phyloP scores from a whole-genome alignment of 1,284 basidiomycete genomes.

The Cystobasidiaceae sp. region DNA sequence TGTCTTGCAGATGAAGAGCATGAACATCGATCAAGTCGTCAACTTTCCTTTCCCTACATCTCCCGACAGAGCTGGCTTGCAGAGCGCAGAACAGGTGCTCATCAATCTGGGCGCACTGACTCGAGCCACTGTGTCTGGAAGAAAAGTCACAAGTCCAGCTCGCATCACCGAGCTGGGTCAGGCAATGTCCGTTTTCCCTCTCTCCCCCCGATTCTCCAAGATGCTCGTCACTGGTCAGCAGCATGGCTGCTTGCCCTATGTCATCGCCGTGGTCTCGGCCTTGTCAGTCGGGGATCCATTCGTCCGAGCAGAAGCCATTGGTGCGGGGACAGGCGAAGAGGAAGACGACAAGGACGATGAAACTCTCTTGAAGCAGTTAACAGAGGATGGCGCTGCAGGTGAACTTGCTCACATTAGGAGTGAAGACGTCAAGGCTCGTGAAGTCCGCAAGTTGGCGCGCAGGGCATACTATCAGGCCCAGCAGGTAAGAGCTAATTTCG shows the following conservation, averaged over 20 bases:
- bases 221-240: slow-evolving; percentile 91
- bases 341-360: slow-evolving; percentile 49
- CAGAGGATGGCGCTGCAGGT: slow-evolving; percentile 43
- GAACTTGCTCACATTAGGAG: slow-evolving; percentile 57
- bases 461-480: slow-evolving; percentile 75
- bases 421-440: slow-evolving; percentile 61
- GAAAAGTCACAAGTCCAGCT: slow-evolving; percentile 43
- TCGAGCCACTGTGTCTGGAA: slow-evolving; percentile 47
- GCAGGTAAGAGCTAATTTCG: slow-evolving; percentile 54
- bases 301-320: slow-evolving; percentile 68
- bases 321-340: slow-evolving; percentile 52
- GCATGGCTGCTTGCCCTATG: slow-evolving; percentile 84
- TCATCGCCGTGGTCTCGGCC: slow-evolving; percentile 85
- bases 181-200: slow-evolving; percentile 87
- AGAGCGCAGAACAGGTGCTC: slow-evolving; percentile 75
- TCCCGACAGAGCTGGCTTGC: slow-evolving; percentile 72
- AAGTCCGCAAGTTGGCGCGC: slow-evolving; percentile 59
- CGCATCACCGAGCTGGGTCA: slow-evolving; percentile 82
- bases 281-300: slow-evolving; percentile 96
- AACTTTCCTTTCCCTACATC: slow-evolving; percentile 99
- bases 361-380: slow-evolving; percentile 2
- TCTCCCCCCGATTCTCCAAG: slow-evolving; percentile 86
- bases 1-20: slow-evolving; percentile 97
- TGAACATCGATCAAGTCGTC: slow-evolving; percentile 94
- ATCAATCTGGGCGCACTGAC: slow-evolving; percentile 77